Conservation (phyloP, 192 early-diverging fungal genomes). For the Backusella tarrabulga region DNA sequence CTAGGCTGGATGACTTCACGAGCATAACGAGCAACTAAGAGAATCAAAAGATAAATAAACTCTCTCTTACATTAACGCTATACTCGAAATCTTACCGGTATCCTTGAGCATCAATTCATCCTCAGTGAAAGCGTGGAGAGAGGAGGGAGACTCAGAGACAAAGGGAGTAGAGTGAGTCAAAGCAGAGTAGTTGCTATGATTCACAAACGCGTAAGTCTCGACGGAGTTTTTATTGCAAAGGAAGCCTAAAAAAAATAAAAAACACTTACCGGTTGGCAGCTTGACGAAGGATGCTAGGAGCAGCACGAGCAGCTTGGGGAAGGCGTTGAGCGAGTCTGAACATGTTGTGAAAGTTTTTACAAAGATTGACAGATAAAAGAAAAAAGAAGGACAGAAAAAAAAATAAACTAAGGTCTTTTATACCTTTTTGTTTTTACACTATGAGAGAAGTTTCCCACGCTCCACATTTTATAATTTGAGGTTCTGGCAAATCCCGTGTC, state of each 20-base stretch:
- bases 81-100: conserved; percentile 45
- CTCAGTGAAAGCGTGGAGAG: conserved; percentile 82
- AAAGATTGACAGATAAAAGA: not conserved
- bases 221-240: not conserved
- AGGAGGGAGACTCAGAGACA: conserved; percentile 40
- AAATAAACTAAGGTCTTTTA: not conserved
- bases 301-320: not conserved
- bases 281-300: not conserved
- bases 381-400: not conserved
- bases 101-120: conserved; percentile 88
- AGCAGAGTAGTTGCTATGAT: conserved; percentile 14
- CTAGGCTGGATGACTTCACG: conserved; percentile 77
- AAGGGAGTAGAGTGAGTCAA: conserved; percentile 19
- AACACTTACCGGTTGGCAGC: conserved; percentile 5
- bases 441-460: not conserved
- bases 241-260: no score
- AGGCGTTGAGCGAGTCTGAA: conserved; percentile 11
- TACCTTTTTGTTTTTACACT: not conserved
- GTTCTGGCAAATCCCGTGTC: not conserved
- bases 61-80: not conserved
- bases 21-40: conserved; percentile 76
- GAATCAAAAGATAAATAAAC: not conserved
- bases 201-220: not conserved
- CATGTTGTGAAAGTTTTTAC: not conserved
- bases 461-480: not conserved